A percentile compares a stretch with the other conserved stretches of the same genome.
Evolutionary conservation across 495 filamentous ascomycete genomes (phyloP).

Genomic region (Neurospora sp.): DNA sequence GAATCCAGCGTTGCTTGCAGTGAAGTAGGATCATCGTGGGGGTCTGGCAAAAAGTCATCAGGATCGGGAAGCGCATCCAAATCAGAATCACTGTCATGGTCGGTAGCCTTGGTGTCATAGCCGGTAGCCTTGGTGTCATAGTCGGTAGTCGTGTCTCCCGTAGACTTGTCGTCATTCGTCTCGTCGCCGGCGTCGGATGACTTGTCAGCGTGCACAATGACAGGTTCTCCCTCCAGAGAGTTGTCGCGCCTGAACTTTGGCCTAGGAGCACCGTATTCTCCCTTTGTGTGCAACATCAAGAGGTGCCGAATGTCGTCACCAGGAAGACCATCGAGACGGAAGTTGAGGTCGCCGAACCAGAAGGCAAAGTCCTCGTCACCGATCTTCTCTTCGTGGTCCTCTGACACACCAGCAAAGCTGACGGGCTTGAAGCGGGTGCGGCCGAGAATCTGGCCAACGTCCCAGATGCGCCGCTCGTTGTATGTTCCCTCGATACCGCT

Average conservation of each 20-base stretch:
- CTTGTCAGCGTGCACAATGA: slow-evolving; percentile 23
- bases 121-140: not conserved
- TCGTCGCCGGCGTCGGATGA: slow-evolving; percentile 22
- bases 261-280: slow-evolving; percentile 56
- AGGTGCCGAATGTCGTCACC: slow-evolving; percentile 83
- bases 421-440: slow-evolving; percentile 69
- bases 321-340: slow-evolving; percentile 77
- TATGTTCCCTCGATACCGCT: slow-evolving; percentile 70
- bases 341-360: slow-evolving; percentile 97
- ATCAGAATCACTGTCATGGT: slow-evolving; percentile 25
- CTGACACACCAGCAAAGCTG: slow-evolving; percentile 42
- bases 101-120: slow-evolving; percentile 8
- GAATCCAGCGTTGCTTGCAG: slow-evolving; percentile 80
- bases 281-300: slow-evolving; percentile 68
- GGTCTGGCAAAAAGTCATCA: slow-evolving; percentile 44
- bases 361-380: slow-evolving; percentile 88
- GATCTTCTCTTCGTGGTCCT: slow-evolving; percentile 53
- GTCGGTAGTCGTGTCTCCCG: not conserved
- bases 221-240: slow-evolving; percentile 31
- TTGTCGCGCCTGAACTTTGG: slow-evolving; percentile 19
- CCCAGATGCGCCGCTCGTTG: slow-evolving; percentile 82
- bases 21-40: slow-evolving; percentile 42
- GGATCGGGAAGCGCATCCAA: slow-evolving; percentile 37
- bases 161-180: slow-evolving; percentile 14
- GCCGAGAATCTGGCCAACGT: slow-evolving; percentile 63